These are phyloP conservation scores for Triticum dicoccoides DNA, from an alignment of 176 grass and related monocot genomes.

Conservation along the genomic window DNA sequence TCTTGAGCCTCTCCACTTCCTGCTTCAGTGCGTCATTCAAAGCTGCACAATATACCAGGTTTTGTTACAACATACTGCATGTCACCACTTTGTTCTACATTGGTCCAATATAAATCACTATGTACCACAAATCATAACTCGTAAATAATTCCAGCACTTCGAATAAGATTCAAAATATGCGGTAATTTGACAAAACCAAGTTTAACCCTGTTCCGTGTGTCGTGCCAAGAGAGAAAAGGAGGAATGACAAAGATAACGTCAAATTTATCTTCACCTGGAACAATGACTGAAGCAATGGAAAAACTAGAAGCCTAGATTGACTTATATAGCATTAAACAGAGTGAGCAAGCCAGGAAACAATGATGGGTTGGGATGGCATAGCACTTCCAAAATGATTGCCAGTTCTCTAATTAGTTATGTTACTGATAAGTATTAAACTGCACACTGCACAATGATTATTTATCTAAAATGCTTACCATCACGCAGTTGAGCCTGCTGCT, in stretches of 20 bases:
- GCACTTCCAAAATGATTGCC: background rate
- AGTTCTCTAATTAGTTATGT: background rate
- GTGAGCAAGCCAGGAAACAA: background rate
- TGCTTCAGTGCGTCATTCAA: slow-evolving; percentile 92
- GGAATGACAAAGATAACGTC: background rate
- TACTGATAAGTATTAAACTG: background rate
- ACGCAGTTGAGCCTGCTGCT: slow-evolving; percentile 91
- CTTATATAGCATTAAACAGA: slow-evolving; percentile 8
- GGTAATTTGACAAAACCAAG: background rate
- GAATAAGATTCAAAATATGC: background rate
- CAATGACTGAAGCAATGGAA: background rate
- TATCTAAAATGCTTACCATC: slow-evolving; percentile 62
- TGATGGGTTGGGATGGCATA: background rate
- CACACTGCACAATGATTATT: slow-evolving; percentile 11
- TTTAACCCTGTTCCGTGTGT: background rate
- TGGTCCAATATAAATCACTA: background rate
- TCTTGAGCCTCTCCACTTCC: slow-evolving; percentile 92
- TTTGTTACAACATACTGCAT: background rate
- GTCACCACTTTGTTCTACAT: slow-evolving; percentile 5
- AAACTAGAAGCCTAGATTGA: background rate
- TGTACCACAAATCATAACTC: background rate
- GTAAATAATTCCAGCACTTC: background rate
- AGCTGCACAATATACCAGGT: slow-evolving; percentile 53
- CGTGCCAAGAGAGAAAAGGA: background rate
- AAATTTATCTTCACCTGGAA: background rate